Base-by-base conservation (phyloP, 1,284 basidiomycete species). In the Paramarasmius palmivorus region DNA sequence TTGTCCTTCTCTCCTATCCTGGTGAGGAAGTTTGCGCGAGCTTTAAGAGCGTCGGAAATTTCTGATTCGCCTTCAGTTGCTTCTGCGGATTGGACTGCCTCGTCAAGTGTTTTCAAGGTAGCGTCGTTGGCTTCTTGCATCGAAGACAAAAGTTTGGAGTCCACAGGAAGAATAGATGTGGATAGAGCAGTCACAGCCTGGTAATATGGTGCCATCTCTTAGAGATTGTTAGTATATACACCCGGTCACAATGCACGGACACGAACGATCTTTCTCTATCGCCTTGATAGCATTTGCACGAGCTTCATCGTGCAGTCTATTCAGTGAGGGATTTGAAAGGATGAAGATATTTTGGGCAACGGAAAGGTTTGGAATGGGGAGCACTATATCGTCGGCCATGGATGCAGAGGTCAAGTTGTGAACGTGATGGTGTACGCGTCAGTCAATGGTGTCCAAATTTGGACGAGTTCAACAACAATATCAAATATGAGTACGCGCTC, bases 11-110 rank as follows among this genome's bases (percentile, higher is more conserved):
- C 93, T 3, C 95, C 96, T 63, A 98, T 97, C 58, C 83, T 79
- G 14, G 92, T 94, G 17, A 95, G 71, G 71, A 95, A 94, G 61
- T 86, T 88, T 15, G 96, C 95, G 58, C 87, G 81, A n/a, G 89
- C 90, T 55, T 90, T 83, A 52, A 97, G 75, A 4, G 89, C 87
- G 61, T 97, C 95, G 22, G 87, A 88, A 59, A 98, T 91, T 69
- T 99, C 96, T 8, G 89, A 90, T 72, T 98, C 95, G 48, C 95
- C 96, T 65, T 95, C 88, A 9, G 88, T 93, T 74, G 93, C 90
- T 73, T 94, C 83, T 0, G 95, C 94, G 62, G 95, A 92, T 60
- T 83, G 84, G 47, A 97, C 77, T 57, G 90, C 79, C 59, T 86
- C 83, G 50, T 97, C 91, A 7, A 98, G 74, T 58, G 82, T 82